Evolutionary conservation across 768 basidiomycete genomes (phyloP).

Genomic region (Amanita phalloides): DNA sequence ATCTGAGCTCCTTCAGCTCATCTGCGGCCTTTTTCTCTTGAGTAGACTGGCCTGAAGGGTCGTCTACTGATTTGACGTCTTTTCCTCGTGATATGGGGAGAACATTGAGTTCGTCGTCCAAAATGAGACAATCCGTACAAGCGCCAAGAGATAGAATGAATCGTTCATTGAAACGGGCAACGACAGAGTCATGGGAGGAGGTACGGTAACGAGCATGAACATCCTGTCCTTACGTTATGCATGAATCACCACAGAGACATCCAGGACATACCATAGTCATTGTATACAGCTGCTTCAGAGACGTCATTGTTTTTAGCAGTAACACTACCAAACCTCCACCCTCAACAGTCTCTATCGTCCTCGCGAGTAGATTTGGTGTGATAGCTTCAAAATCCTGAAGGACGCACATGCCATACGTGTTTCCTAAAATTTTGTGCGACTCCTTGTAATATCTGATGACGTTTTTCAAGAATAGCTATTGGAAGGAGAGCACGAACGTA

Average conservation of each 20-base stretch:
- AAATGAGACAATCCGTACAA: constrained; percentile 83
- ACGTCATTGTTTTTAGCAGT: constrained; percentile 91
- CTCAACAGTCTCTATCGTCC: constrained; percentile 97
- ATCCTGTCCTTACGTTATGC: constrained; percentile 45
- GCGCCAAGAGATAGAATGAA: constrained; percentile 96
- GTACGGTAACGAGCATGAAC: constrained; percentile 94
- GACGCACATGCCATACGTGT: constrained; percentile 96
- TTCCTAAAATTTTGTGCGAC: constrained; percentile 91
- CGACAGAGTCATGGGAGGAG: constrained; percentile 75
- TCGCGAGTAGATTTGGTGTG: constrained; percentile 91
- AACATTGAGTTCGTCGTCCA: constrained; percentile 97
- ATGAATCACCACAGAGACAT: neutral
- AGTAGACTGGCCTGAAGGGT: constrained; percentile 18
- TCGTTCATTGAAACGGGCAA: constrained; percentile 97
- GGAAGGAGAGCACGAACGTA: constrained; percentile 26
- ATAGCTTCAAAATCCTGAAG: constrained; percentile 98
- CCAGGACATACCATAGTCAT: constrained; percentile 61
- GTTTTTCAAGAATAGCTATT: neutral
- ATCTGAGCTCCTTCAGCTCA: constrained; percentile 72
- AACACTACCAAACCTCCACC: constrained; percentile 88
- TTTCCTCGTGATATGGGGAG: constrained; percentile 93
- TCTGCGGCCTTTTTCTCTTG: constrained; percentile 28
- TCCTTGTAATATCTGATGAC: constrained; percentile 83
- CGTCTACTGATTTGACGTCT: constrained; percentile 66
- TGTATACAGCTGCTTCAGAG: constrained; percentile 81